phyloP scores from a whole-genome alignment of 2,329 filamentous ascomycete species.

The Harringtonia aguacate region DNA sequence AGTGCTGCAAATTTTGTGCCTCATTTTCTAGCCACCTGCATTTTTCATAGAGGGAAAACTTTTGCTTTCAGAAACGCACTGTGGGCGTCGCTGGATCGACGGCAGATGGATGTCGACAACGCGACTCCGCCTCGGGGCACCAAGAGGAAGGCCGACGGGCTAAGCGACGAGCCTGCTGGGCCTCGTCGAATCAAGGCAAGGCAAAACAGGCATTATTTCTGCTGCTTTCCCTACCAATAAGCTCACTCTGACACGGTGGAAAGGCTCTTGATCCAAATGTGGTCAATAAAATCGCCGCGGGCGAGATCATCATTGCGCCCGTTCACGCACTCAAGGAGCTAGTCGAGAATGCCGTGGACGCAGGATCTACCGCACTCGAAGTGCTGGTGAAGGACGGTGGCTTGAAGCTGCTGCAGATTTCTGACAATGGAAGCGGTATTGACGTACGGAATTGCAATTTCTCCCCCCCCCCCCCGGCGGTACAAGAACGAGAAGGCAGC shows the following conservation, averaged over 20 bases:
- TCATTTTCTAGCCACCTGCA: too few relatives aligned
- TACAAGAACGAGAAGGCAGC: neutral
- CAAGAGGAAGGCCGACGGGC: constrained; percentile 7
- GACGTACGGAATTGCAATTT: constrained; percentile 42
- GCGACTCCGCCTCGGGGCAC: constrained; percentile 3
- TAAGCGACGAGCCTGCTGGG: neutral
- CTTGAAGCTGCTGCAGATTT: constrained; percentile 89
- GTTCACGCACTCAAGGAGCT: constrained; percentile 94
- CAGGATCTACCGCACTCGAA: constrained; percentile 85
- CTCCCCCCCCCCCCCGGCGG: neutral
- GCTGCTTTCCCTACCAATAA: neutral
- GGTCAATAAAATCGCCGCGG: constrained; percentile 96
- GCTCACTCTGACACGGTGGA: neutral
- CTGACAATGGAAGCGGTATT: constrained; percentile 93
- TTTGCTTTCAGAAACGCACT: too few relatives aligned
- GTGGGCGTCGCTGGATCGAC: too few relatives aligned
- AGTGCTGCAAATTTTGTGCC: too few relatives aligned
- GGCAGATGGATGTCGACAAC: neutral
- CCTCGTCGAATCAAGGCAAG: constrained; percentile 37
- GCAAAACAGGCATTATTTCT: neutral
- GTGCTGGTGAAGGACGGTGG: constrained; percentile 91
- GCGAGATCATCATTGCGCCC: constrained; percentile 95
- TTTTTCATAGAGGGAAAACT: too few relatives aligned
- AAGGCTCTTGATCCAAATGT: constrained; percentile 84
- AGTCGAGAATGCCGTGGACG: constrained; percentile 94